A percentile compares a stretch with the other conserved stretches of the same genome.
These are phyloP conservation scores for Dioscorea cayenensis DNA, from an alignment of 116 monocot species.

Conservation along the genomic window DNA sequence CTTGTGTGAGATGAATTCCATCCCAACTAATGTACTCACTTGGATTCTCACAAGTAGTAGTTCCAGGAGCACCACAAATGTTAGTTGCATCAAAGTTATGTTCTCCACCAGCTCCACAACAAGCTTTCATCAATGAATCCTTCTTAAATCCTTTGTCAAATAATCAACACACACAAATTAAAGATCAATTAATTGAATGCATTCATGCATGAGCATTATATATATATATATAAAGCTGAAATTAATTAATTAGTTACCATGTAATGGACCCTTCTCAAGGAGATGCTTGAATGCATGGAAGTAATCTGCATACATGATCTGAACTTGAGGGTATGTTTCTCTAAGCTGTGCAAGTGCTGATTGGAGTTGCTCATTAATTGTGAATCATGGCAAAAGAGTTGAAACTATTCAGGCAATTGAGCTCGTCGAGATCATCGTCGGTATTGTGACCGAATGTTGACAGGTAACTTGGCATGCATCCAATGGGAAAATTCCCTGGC, in stretches of 20 bases:
- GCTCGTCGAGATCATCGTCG: constrained; percentile 12
- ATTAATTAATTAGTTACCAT: background rate
- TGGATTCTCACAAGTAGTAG: constrained; percentile 9
- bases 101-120: constrained; percentile 20
- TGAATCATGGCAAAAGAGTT: constrained; percentile 28
- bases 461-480: constrained; percentile 38
- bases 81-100: constrained; percentile 16
- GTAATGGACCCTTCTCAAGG: background rate
- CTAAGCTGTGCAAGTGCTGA: constrained; percentile 10
- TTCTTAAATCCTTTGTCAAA: constrained; percentile 15
- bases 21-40: constrained; percentile 26
- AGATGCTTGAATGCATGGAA: constrained; percentile 18
- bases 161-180: background rate
- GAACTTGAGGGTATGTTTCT: constrained; percentile 8
- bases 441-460: constrained; percentile 5
- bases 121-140: constrained; percentile 13
- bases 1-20: constrained; percentile 35
- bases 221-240: too few species aligned
- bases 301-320: constrained; percentile 51
- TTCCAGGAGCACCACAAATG: constrained; percentile 21
- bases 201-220: too few species aligned
- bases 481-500: constrained; percentile 46
- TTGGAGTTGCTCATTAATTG: constrained; percentile 29
- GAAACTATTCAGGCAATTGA: constrained; percentile 9
- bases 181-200: background rate